Evolutionary conservation across 139 green algal genomes (phyloP).

Genomic region (Micromonas commoda): DNA sequence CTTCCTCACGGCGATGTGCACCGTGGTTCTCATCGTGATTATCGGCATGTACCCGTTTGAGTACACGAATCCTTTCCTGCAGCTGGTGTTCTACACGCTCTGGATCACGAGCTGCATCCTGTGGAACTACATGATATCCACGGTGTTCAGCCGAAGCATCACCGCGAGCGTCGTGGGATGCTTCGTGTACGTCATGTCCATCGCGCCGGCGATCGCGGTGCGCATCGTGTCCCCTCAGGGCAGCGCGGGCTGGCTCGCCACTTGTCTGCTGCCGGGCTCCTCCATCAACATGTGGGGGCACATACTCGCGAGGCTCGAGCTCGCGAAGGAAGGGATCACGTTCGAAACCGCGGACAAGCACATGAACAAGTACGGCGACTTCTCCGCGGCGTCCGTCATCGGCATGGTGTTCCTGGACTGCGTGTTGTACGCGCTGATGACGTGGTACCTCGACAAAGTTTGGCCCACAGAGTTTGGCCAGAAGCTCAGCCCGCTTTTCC

Average conservation of each 20-base stretch:
- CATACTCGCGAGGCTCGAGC: constrained; percentile 17
- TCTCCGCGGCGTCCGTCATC: neutral
- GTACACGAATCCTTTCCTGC: constrained; percentile 28
- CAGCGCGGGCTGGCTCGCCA: neutral
- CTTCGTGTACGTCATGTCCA: constrained; percentile 20
- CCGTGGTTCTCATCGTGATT: neutral
- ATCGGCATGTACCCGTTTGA: constrained; percentile 29
- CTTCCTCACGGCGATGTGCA: constrained; percentile 4
- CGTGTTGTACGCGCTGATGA: constrained; percentile 27
- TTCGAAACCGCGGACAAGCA: neutral
- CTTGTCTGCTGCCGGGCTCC: constrained; percentile 8
- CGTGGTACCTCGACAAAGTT: constrained; percentile 45
- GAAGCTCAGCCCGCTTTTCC: constrained; percentile 27
- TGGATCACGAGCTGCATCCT: constrained; percentile 10
- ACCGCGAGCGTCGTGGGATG: constrained; percentile 11
- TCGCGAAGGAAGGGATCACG: constrained; percentile 16
- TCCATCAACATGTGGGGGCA: constrained; percentile 26
- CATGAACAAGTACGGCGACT: neutral
- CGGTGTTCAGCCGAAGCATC: constrained; percentile 7
- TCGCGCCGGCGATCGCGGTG: constrained; percentile 1
- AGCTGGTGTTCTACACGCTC: constrained; percentile 27
- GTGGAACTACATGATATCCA: constrained; percentile 26
- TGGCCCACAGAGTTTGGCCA: constrained; percentile 36
- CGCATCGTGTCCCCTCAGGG: constrained; percentile 1
- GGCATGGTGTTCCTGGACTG: constrained; percentile 24